Percentiles rank a stretch among this genome's conserved stretches.
Conservation (phyloP, 257 asterid species). For the Gentiana dahurica region DNA sequence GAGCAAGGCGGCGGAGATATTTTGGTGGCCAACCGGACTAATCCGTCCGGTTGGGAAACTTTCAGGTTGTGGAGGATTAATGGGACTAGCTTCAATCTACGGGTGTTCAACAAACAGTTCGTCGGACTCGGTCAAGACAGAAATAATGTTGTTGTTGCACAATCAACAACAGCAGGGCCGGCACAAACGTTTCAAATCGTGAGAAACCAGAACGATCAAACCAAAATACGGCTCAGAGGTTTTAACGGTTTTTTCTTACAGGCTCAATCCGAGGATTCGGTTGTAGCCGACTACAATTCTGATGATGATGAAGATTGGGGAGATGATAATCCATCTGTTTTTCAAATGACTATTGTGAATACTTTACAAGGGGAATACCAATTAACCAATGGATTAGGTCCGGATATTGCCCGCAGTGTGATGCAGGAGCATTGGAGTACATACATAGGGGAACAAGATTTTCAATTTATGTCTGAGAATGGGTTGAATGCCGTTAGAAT, state of each 20-base stretch:
- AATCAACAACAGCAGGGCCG: conserved; percentile 17
- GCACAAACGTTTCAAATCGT: conserved; percentile 37
- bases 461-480: conserved; percentile 34
- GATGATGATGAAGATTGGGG: conserved; percentile 25
- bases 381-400: conserved; percentile 68
- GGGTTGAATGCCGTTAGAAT: conserved; percentile 58
- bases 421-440: conserved; percentile 64
- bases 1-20: conserved; percentile 66
- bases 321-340: conserved; percentile 57
- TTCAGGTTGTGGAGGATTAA: conserved; percentile 64
- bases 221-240: conserved; percentile 47
- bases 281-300: conserved; percentile 4
- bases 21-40: conserved; percentile 49
- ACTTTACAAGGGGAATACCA: conserved; percentile 54
- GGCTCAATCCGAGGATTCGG: conserved; percentile 9
- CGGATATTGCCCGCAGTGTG: conserved; percentile 31
- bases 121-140: conserved; percentile 34
- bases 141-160: conserved; percentile 18
- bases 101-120: conserved; percentile 57
- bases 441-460: conserved; percentile 52
- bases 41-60: conserved; percentile 81
- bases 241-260: conserved; percentile 54
- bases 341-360: conserved; percentile 22
- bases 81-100: conserved; percentile 36
- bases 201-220: conserved; percentile 28